These are phyloP conservation scores for Aureobasidium mangrovei DNA, from an alignment of 2,329 filamentous ascomycete species.

Conservation along the genomic window DNA sequence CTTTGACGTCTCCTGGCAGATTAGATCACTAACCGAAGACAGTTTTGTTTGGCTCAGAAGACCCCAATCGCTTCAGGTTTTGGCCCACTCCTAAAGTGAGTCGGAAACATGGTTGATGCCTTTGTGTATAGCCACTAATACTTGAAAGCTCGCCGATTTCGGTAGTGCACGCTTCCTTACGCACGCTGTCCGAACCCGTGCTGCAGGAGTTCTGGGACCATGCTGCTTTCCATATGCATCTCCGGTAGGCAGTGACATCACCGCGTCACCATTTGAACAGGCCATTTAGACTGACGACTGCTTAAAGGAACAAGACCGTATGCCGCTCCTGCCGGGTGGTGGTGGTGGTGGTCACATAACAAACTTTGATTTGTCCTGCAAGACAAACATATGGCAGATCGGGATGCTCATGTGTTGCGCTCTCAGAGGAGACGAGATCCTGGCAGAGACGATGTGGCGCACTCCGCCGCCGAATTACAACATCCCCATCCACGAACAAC, in stretches of 20 bases:
- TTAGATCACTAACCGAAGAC: neutral
- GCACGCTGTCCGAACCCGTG: neutral
- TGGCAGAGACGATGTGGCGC: neutral
- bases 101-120: no score
- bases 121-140: neutral
- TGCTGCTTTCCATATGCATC: no score
- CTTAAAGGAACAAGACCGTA: no score
- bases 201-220: neutral
- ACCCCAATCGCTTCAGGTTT: neutral
- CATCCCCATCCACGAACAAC: neutral
- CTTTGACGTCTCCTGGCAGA: no score
- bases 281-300: neutral
- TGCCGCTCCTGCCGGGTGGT: no score
- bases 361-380: neutral
- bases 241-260: no score
- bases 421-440: neutral
- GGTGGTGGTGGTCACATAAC: no score
- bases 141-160: neutral
- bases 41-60: neutral
- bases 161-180: neutral
- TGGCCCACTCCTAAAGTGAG: neutral
- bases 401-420: conserved; percentile 3
- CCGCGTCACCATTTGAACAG: no score
- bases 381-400: neutral
- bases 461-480: neutral